Conservation (phyloP, 2,329 filamentous ascomycete genomes). For the Aspergillus arachidicola region DNA sequence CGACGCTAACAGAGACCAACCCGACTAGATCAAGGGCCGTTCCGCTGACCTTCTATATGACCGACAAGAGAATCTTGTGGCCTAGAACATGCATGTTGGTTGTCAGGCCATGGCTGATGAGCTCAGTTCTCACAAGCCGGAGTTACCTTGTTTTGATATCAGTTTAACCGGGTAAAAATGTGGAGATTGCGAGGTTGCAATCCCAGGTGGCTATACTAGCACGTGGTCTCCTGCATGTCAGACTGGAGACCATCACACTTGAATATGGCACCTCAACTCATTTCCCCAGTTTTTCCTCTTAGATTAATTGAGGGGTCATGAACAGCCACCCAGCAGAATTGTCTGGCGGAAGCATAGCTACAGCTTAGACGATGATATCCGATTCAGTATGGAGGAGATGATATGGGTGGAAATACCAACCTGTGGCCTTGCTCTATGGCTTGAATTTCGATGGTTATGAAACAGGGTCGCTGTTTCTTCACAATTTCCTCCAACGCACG, state of each 20-base stretch:
- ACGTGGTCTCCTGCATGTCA: neutral
- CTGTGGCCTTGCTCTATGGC: neutral
- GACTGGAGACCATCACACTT: neutral
- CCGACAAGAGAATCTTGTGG: neutral
- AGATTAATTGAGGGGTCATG: neutral
- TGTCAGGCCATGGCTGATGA: neutral
- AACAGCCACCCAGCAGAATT: neutral
- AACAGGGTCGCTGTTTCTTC: neutral
- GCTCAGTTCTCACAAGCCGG: neutral
- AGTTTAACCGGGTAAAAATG: neutral
- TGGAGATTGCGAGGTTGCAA: neutral
- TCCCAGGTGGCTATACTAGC: neutral
- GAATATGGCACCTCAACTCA: neutral
- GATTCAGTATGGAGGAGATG: neutral
- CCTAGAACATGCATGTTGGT: neutral
- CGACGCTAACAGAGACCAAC: neutral
- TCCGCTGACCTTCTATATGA: neutral
- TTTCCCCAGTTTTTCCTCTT: neutral
- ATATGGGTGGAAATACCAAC: neutral
- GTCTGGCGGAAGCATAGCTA: neutral
- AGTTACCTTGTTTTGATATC: neutral
- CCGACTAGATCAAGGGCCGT: neutral
- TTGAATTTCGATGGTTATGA: neutral
- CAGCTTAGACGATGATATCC: neutral
- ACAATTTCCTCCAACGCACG: neutral